Conservation (phyloP, 2,329 filamentous ascomycete genomes). For the Paracorniculantispora psalliotae region DNA sequence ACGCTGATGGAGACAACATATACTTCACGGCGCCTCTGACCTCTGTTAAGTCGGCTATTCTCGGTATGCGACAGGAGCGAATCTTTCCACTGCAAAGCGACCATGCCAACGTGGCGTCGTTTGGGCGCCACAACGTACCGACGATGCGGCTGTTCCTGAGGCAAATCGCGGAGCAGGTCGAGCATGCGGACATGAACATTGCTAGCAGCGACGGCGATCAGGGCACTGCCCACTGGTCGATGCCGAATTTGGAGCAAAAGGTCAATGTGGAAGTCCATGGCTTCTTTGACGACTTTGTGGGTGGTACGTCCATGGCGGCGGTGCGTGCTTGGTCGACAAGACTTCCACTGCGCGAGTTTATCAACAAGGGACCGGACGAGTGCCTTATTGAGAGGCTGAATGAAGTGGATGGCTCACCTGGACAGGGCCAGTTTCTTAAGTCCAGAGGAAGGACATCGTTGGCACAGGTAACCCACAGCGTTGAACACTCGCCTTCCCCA, state of each 20-base stretch:
- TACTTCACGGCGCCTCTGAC: slow-evolving; percentile 56
- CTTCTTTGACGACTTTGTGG: slow-evolving; percentile 53
- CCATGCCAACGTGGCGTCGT: slow-evolving; percentile 51
- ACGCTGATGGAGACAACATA: slow-evolving; percentile 32
- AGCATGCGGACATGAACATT: slow-evolving; percentile 27
- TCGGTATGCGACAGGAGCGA: slow-evolving; percentile 47
- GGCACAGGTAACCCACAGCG: slow-evolving; percentile 11
- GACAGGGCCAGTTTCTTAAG: slow-evolving; percentile 26
- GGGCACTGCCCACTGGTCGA: background rate
- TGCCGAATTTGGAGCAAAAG: slow-evolving; percentile 40
- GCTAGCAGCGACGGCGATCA: background rate
- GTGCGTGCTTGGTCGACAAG: slow-evolving; percentile 48
- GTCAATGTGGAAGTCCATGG: slow-evolving; percentile 53
- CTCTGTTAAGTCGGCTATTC: slow-evolving; percentile 50
- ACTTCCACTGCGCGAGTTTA: slow-evolving; percentile 48
- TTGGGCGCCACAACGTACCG: slow-evolving; percentile 44
- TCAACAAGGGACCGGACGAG: slow-evolving; percentile 49
- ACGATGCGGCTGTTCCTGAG: slow-evolving; percentile 40
- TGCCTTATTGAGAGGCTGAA: slow-evolving; percentile 51
- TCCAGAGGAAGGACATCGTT: slow-evolving; percentile 24
- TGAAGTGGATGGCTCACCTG: slow-evolving; percentile 29
- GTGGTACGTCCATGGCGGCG: slow-evolving; percentile 20
- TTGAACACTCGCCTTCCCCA: slow-evolving; percentile 3
- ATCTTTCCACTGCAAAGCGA: slow-evolving; percentile 51
- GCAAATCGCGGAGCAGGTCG: slow-evolving; percentile 30